These are phyloP conservation scores for Sporothrix schenckii DNA, from an alignment of 2,329 filamentous ascomycete species.

Conservation along the genomic window DNA sequence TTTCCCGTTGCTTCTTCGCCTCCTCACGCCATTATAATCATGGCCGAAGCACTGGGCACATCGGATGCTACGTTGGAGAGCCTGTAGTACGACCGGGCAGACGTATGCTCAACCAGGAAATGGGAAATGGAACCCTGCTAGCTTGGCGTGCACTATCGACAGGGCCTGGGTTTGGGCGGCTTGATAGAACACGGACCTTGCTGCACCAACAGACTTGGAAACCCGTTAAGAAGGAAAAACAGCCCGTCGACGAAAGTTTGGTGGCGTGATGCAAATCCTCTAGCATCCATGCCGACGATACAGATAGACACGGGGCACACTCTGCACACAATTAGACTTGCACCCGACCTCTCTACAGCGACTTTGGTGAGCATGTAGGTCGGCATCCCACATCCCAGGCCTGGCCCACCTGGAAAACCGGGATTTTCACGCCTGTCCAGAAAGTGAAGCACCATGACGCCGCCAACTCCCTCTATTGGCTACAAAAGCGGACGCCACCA, in stretches of 20 bases:
- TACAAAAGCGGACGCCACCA: background rate
- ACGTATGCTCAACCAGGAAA: slow-evolving; percentile 19
- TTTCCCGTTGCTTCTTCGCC: background rate
- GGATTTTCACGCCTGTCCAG: background rate
- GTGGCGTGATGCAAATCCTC: slow-evolving; percentile 19
- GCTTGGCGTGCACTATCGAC: background rate
- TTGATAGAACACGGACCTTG: background rate
- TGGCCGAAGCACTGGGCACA: background rate
- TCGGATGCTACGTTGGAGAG: slow-evolving; percentile 13
- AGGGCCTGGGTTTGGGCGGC: background rate
- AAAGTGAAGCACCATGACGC: background rate
- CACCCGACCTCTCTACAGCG: background rate
- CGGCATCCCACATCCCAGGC: background rate
- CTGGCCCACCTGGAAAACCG: background rate
- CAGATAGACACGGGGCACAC: background rate
- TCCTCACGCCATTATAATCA: background rate
- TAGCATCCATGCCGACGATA: background rate
- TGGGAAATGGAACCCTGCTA: slow-evolving; percentile 1
- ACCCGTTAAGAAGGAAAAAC: background rate
- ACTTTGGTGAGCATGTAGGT: background rate
- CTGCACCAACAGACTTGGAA: slow-evolving; percentile 3
- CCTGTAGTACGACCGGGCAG: slow-evolving; percentile 10
- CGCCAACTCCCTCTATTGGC: background rate
- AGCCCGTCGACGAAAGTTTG: background rate
- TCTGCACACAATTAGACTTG: slow-evolving; percentile 10